Evolutionary conservation across 352 stramenopile genomes (phyloP).

Genomic region (Phytophthora pinifolia): DNA sequence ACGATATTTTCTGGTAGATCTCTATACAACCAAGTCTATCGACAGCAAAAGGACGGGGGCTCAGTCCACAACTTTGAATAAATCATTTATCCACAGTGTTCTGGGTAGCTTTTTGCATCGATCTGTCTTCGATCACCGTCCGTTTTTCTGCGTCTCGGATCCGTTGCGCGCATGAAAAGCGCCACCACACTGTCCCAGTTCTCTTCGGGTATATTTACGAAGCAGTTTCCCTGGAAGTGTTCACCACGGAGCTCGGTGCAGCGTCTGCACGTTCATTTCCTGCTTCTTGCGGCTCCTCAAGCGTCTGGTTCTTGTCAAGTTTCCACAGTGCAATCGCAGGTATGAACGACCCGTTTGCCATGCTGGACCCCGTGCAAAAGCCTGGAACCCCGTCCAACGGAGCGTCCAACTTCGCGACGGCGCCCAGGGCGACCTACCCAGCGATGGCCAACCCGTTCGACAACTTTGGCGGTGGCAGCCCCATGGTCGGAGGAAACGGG

Average conservation of each 20-base stretch:
- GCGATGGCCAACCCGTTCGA: constrained; percentile 44
- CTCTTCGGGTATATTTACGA: constrained; percentile 22
- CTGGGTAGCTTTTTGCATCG: too few relatives aligned
- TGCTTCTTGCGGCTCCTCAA: constrained; percentile 20
- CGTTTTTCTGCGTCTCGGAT: too few relatives aligned
- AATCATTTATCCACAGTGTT: too few relatives aligned
- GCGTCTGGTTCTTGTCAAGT: constrained; percentile 7
- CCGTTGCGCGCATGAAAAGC: constrained; percentile 17
- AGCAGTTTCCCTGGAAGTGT: constrained; percentile 13
- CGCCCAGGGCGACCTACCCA: constrained; percentile 13
- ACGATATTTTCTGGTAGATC: constrained; percentile 38
- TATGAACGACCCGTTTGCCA: constrained; percentile 74
- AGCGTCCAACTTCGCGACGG: constrained; percentile 18
- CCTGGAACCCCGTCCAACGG: constrained; percentile 18
- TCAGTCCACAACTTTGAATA: constrained; percentile 5
- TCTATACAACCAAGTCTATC: not conserved
- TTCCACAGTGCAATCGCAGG: constrained; percentile 13
- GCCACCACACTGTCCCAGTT: constrained; percentile 11
- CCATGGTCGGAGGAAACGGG: constrained; percentile 12
- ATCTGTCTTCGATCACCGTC: constrained; percentile 11
- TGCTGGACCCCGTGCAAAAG: constrained; percentile 53
- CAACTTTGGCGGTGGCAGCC: constrained; percentile 20
- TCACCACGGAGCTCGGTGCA: constrained; percentile 9
- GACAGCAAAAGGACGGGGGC: too few relatives aligned
- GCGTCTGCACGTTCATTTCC: constrained; percentile 16